These are phyloP conservation scores for Pseudocercospora cruenta DNA, from an alignment of 2,329 filamentous ascomycete genomes.

Conservation along the genomic window DNA sequence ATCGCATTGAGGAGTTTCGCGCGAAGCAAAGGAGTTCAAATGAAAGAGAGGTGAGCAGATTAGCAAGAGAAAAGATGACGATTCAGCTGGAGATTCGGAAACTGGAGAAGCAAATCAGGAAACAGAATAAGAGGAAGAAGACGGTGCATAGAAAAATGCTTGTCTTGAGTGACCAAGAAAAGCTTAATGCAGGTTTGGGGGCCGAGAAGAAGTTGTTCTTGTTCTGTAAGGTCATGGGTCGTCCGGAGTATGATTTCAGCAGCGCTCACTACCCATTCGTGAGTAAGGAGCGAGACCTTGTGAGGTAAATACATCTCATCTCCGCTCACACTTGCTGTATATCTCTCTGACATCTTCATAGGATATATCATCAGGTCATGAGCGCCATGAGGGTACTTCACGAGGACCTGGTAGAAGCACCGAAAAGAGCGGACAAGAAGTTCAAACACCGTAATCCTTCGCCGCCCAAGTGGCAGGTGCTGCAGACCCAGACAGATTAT, in stretches of 20 bases:
- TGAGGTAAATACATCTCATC: not conserved
- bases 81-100: not conserved
- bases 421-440: constrained; percentile 4
- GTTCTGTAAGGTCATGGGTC: not conserved
- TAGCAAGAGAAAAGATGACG: not conserved
- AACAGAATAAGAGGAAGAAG: not conserved
- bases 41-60: not conserved
- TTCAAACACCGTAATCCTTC: constrained; percentile 11
- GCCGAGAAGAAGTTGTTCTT: not conserved
- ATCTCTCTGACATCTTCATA: not conserved
- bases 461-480: not conserved
- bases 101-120: not conserved
- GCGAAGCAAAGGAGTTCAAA: not conserved
- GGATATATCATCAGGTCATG: constrained; percentile 9
- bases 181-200: not conserved
- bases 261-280: not conserved
- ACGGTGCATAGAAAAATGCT: not conserved
- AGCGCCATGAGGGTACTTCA: constrained; percentile 4
- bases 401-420: not conserved
- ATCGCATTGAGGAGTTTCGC: constrained; percentile 3
- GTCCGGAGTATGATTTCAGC: not conserved
- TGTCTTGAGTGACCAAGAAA: not conserved
- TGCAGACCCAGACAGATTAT: not conserved
- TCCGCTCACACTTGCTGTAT: not conserved
- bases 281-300: not conserved